Percentiles rank a stretch among this genome's conserved stretches.
Evolutionary conservation across 257 asterid genomes (phyloP).

Genomic region (Ligustrum vulgare): DNA sequence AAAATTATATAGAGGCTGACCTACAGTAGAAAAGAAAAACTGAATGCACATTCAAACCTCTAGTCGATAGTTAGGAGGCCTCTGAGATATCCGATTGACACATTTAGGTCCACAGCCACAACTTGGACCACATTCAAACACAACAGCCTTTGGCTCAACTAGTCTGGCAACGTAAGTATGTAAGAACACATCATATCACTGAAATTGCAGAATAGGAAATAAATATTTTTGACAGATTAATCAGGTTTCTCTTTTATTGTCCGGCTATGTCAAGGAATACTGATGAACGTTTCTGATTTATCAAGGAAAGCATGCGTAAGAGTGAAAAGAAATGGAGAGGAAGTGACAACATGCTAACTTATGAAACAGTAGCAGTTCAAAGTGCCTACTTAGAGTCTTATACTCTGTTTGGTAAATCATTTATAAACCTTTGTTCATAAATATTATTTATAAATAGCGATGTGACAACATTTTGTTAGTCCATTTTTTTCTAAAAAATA

Average conservation of each 20-base stretch:
- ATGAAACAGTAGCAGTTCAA: background rate
- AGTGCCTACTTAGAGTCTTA: background rate
- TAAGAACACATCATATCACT: background rate
- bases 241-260: background rate
- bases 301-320: background rate
- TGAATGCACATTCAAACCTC: constrained; percentile 48
- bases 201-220: background rate
- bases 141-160: constrained; percentile 80
- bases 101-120: constrained; percentile 80
- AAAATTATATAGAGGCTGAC: background rate
- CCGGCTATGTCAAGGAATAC: background rate
- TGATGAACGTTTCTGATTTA: background rate
- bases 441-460: too few species aligned
- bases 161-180: constrained; percentile 38
- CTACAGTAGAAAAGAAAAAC: background rate
- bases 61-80: constrained; percentile 49
- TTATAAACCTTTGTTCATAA: too few species aligned
- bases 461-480: too few species aligned
- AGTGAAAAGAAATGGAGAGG: background rate
- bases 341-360: background rate
- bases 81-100: constrained; percentile 64
- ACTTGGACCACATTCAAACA: constrained; percentile 78
- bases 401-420: too few species aligned
- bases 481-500: too few species aligned
- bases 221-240: background rate